These are phyloP conservation scores for Drosera capensis DNA, from an alignment of 148 eudicot species.

Conservation along the genomic window DNA sequence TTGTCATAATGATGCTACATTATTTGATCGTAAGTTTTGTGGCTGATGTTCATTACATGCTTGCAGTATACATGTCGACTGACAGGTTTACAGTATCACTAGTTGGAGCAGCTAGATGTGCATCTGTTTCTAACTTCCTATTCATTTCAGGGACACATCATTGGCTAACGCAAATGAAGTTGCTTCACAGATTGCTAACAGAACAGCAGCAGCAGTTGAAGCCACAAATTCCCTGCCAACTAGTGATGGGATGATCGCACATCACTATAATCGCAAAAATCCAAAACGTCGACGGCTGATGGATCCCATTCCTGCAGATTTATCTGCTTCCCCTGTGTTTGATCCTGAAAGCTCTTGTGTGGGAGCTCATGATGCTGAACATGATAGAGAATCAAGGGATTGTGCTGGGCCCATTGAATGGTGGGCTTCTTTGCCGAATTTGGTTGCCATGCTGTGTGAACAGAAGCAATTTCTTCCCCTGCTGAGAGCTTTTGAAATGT, in stretches of 20 bases:
- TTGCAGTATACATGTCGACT: no score
- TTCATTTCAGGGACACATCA: conserved; percentile 72
- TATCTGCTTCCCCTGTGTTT: conserved; percentile 14
- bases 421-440: conserved; percentile 48
- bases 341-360: conserved; percentile 21
- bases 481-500: conserved; percentile 90
- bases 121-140: conserved; percentile 8
- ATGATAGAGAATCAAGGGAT: conserved; percentile 20
- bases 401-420: conserved; percentile 65
- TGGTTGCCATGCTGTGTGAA: conserved; percentile 86
- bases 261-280: conserved; percentile 66
- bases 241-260: conserved; percentile 26
- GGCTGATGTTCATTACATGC: no score
- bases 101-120: no score
- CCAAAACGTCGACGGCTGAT: conserved; percentile 65
- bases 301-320: conserved; percentile 30
- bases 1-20: no score
- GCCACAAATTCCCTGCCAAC: conserved; percentile 55
- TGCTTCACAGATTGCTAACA: conserved; percentile 62
- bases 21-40: no score
- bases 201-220: conserved; percentile 81
- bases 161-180: conserved; percentile 61
- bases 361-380: conserved; percentile 16
- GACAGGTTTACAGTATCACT: no score
- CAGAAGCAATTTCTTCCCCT: conserved; percentile 74